Percentiles rank a stretch among this genome's conserved stretches.
Evolutionary conservation across 1,284 basidiomycete species (phyloP).

Genomic region (Tausonia pullulans): DNA sequence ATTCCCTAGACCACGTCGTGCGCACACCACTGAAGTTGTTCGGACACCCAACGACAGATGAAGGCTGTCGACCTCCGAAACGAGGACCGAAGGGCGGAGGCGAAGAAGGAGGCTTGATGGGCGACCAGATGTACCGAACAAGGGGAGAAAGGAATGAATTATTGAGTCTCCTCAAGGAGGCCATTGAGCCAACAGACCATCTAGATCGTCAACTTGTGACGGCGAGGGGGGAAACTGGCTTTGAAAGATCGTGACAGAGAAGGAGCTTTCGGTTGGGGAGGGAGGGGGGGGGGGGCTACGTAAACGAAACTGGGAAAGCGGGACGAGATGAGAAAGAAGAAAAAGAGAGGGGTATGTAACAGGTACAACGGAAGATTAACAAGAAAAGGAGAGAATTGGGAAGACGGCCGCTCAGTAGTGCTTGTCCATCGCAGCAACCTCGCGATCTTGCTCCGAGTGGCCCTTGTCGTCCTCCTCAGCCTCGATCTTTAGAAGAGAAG

Average conservation of each 20-base stretch:
- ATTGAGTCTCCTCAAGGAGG: no score
- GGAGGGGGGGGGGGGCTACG: background rate
- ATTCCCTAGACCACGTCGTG: no score
- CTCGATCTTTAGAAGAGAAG: background rate
- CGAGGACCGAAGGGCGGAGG: background rate
- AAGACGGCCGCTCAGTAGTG: background rate
- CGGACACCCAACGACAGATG: background rate
- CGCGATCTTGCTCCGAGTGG: background rate
- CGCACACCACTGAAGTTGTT: no score
- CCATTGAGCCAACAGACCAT: no score
- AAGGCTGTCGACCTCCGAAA: conserved; percentile 11
- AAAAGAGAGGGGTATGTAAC: background rate
- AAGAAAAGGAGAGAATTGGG: background rate
- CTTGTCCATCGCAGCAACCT: background rate
- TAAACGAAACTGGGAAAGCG: background rate
- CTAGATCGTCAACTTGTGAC: no score
- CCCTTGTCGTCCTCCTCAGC: background rate
- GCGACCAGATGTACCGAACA: background rate
- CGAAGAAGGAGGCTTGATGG: background rate
- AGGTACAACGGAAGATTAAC: background rate
- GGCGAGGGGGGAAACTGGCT: background rate
- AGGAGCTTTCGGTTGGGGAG: background rate
- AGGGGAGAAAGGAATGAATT: background rate
- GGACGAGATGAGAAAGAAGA: background rate
- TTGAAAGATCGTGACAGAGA: no score